Evolutionary conservation across 2,329 filamentous ascomycete genomes (phyloP).

Genomic region (Ceratocystis diversiconidia): DNA sequence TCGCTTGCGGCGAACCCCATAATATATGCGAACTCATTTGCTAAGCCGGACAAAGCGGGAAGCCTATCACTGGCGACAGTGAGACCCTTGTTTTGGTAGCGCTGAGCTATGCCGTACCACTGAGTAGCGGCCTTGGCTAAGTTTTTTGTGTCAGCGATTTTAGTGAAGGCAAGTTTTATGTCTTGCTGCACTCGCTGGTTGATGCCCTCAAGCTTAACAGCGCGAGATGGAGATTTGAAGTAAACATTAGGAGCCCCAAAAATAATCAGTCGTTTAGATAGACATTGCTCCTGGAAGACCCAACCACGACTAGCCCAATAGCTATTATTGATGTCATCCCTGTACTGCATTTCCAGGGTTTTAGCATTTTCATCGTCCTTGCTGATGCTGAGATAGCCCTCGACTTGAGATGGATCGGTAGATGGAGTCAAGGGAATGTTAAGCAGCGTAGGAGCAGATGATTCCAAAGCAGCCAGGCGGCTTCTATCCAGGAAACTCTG

Average conservation of each 20-base stretch:
- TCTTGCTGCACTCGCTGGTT: background rate
- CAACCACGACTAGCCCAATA: too few relatives aligned
- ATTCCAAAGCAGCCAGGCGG: background rate
- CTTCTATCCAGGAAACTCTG: background rate
- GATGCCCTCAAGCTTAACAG: too few relatives aligned
- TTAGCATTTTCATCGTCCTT: background rate
- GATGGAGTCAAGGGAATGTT: background rate
- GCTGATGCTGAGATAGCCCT: background rate
- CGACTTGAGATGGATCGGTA: background rate
- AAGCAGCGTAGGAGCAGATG: background rate
- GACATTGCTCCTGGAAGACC: too few relatives aligned
- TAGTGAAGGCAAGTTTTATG: background rate
- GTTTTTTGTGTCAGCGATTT: background rate
- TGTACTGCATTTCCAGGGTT: too few relatives aligned
- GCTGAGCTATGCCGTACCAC: background rate
- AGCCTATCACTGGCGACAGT: background rate
- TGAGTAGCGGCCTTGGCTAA: background rate
- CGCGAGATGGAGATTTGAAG: too few relatives aligned
- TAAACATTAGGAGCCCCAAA: too few relatives aligned
- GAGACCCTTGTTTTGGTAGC: conserved; percentile 1
- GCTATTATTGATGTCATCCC: too few relatives aligned
- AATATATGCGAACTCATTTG: background rate
- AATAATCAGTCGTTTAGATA: too few relatives aligned
- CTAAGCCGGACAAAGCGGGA: background rate
- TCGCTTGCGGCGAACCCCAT: background rate